These are phyloP conservation scores for Scedosporium aurantiacum DNA, from an alignment of 2,329 filamentous ascomycete genomes.

Conservation along the genomic window DNA sequence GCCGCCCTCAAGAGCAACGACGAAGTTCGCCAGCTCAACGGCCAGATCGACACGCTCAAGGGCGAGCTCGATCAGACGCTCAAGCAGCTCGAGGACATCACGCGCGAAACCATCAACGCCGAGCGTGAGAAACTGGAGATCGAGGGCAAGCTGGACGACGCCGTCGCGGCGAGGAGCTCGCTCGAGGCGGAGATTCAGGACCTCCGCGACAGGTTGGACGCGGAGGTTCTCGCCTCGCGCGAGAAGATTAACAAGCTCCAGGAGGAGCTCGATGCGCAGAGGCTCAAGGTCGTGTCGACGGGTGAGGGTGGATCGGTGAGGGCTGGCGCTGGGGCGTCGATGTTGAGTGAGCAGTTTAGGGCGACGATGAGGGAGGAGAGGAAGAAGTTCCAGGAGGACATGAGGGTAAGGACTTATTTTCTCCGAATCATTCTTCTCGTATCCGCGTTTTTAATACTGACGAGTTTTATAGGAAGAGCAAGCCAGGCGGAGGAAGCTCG, in stretches of 20 bases:
- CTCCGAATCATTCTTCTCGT: not conserved
- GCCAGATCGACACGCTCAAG: conserved; percentile 38
- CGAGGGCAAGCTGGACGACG: conserved; percentile 30
- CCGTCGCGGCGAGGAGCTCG: conserved; percentile 20
- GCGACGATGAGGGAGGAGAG: conserved; percentile 45
- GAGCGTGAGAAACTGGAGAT: conserved; percentile 39
- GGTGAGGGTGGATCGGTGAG: conserved; percentile 21
- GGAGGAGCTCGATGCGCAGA: conserved; percentile 40
- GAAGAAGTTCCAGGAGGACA: conserved; percentile 44
- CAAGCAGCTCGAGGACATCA: conserved; percentile 41
- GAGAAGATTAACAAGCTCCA: conserved; percentile 30
- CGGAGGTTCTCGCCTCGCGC: conserved; percentile 25
- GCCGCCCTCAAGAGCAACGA: conserved; percentile 39
- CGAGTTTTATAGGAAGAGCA: conserved; percentile 35
- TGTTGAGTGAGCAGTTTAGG: conserved; percentile 46
- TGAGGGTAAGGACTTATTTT: conserved; percentile 29
- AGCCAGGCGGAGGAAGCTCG: conserved; percentile 32
- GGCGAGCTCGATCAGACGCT: conserved; percentile 38
- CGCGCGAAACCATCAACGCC: conserved; percentile 36
- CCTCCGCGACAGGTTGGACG: conserved; percentile 27
- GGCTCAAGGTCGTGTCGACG: conserved; percentile 28
- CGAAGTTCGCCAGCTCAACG: conserved; percentile 34
- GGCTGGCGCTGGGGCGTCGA: conserved; percentile 32
- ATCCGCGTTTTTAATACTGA: conserved; percentile 16
- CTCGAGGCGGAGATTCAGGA: conserved; percentile 28